Conservation (phyloP, 108 stramenopile species). For the Schizochytrium sp. region DNA sequence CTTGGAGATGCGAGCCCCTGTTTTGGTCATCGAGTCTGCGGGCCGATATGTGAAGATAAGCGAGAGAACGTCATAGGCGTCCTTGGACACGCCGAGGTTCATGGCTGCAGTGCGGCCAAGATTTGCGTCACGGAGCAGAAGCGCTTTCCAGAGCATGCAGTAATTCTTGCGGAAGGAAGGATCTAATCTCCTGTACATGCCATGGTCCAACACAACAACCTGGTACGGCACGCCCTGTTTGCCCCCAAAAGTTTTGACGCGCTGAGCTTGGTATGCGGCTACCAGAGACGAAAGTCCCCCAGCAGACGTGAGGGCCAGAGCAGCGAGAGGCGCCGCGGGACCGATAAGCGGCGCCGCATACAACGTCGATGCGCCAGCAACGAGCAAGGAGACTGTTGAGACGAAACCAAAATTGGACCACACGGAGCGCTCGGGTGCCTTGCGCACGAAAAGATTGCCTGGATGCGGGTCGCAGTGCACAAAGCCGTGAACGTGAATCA, state of each 20-base stretch:
- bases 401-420: not conserved
- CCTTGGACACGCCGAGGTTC: slow-evolving; percentile 13
- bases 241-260: not conserved
- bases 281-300: not conserved
- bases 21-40: not conserved
- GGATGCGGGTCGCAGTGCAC: slow-evolving; percentile 46
- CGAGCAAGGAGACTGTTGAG: not conserved
- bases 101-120: slow-evolving; percentile 22
- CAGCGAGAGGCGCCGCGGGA: not conserved
- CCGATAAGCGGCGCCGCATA: not conserved
- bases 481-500: slow-evolving; percentile 9
- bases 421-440: not conserved
- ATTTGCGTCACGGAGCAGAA: slow-evolving; percentile 28
- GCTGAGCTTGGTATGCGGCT: not conserved
- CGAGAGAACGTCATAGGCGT: slow-evolving; percentile 26
- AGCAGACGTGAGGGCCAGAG: not conserved
- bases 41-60: slow-evolving; percentile 33
- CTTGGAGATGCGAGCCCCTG: slow-evolving; percentile 34
- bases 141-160: slow-evolving; percentile 40
- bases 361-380: not conserved
- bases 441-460: slow-evolving; percentile 36
- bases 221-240: not conserved
- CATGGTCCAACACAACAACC: slow-evolving; percentile 45
- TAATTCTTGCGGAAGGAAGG: slow-evolving; percentile 33
- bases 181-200: slow-evolving; percentile 40